Conservation (phyloP, 371 early-diverging fungal species). For the Lichtheimia corymbifera region DNA sequence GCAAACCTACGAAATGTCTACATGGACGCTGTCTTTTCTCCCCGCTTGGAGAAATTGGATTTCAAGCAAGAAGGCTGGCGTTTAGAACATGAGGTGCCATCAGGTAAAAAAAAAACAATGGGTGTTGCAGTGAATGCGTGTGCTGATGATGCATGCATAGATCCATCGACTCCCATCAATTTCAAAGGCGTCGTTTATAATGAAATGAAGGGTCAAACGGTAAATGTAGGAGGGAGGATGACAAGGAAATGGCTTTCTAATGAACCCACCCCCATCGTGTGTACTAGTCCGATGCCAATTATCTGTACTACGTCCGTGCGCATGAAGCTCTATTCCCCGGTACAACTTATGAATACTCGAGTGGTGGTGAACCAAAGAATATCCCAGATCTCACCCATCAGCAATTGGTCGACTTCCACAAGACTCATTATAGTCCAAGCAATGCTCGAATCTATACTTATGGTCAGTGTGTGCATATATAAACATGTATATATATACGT, state of each 20-base stretch:
- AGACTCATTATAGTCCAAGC: conserved; percentile 85
- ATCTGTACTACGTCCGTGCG: conserved; percentile 72
- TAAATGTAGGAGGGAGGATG: conserved; percentile 21
- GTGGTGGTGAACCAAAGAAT: conserved; percentile 91
- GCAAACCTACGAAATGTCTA: conserved; percentile 89
- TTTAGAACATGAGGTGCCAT: conserved; percentile 78
- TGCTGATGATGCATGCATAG: conserved; percentile 17
- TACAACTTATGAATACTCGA: conserved; percentile 79
- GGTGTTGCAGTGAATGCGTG: neutral
- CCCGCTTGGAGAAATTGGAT: conserved; percentile 76
- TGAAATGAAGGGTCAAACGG: conserved; percentile 96
- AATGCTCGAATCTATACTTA: conserved; percentile 91
- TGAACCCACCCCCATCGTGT: neutral
- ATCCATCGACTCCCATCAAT: conserved; percentile 53
- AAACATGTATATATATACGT: no score
- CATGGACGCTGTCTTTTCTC: conserved; percentile 90
- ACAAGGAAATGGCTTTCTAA: neutral
- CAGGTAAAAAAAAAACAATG: conserved; percentile 36
- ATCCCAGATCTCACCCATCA: conserved; percentile 89
- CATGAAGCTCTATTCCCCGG: conserved; percentile 86
- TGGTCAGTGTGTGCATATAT: conserved; percentile 46
- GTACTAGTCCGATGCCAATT: conserved; percentile 68
- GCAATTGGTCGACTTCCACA: conserved; percentile 81
- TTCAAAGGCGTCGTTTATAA: conserved; percentile 97
- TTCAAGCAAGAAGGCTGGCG: conserved; percentile 97